Conservation (phyloP, 345 rosid genomes). For the Alliaria petiolata region DNA sequence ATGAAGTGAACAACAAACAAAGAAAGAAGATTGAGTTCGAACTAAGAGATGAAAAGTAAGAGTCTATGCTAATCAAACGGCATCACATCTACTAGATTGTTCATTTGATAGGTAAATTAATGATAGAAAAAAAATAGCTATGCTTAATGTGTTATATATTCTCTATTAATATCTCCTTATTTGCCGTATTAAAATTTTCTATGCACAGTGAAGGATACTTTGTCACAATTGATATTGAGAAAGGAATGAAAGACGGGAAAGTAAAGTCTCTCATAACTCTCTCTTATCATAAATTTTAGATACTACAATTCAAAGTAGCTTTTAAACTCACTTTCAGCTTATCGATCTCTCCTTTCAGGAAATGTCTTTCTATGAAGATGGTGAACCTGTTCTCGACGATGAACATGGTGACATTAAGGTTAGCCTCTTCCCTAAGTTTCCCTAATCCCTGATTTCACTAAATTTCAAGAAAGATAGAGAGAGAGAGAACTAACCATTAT, state of each 20-base stretch:
- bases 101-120: too few species aligned
- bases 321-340: not conserved
- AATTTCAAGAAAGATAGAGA: not conserved
- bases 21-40: too few species aligned
- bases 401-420: slow-evolving; percentile 99
- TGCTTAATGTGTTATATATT: too few species aligned
- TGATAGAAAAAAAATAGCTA: too few species aligned
- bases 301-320: not conserved
- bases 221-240: slow-evolving; percentile 94
- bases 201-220: slow-evolving; percentile 89
- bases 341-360: slow-evolving; percentile 46
- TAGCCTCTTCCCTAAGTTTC: slow-evolving; percentile 17
- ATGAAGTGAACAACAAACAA: too few species aligned
- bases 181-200: too few species aligned
- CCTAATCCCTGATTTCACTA: not conserved
- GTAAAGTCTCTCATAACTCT: slow-evolving; percentile 44
- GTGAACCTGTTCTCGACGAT: slow-evolving; percentile 90
- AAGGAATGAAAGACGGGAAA: slow-evolving; percentile 98
- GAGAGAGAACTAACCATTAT: not conserved
- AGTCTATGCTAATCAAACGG: too few species aligned
- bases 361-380: slow-evolving; percentile 92
- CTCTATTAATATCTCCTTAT: too few species aligned
- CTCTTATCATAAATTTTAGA: not conserved
- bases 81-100: too few species aligned
- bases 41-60: too few species aligned